A percentile compares a stretch with the other conserved stretches of the same genome.
These are phyloP conservation scores for Oryza australiensis DNA, from an alignment of 176 grass and related monocot genomes.

Conservation along the genomic window DNA sequence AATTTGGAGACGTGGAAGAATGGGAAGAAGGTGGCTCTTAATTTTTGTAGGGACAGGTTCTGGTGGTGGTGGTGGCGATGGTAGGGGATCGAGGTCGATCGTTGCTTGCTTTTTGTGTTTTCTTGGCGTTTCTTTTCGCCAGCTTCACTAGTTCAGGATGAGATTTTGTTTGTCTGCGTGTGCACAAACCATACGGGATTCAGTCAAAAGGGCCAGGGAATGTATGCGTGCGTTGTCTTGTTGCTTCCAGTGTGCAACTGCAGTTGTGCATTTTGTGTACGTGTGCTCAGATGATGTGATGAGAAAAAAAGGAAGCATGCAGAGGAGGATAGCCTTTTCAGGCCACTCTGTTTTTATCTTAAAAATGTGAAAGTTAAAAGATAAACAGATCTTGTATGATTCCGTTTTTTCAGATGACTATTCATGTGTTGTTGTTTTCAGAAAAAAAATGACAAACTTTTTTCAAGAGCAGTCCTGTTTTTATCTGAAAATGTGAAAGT, in stretches of 20 bases:
- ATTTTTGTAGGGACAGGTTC: neutral
- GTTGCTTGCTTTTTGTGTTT: neutral
- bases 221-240: neutral
- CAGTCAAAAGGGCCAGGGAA: neutral
- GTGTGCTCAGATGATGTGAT: neutral
- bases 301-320: neutral
- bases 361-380: neutral
- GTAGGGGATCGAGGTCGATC: neutral
- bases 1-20: neutral
- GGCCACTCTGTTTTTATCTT: neutral
- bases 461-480: neutral
- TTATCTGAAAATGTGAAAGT: neutral
- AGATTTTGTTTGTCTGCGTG: neutral
- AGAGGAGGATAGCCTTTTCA: neutral
- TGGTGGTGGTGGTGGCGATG: neutral
- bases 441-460: too few relatives aligned
- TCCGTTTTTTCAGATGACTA: too few relatives aligned
- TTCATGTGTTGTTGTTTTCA: too few relatives aligned
- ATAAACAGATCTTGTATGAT: too few relatives aligned
- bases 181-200: neutral
- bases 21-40: neutral
- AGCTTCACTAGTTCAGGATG: neutral
- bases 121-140: constrained; percentile 13
- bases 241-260: neutral
- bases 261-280: neutral